A percentile compares a stretch with the other conserved stretches of the same genome.
phyloP scores from a whole-genome alignment of 192 early-diverging fungal genomes.

The Diversispora epigaea region DNA sequence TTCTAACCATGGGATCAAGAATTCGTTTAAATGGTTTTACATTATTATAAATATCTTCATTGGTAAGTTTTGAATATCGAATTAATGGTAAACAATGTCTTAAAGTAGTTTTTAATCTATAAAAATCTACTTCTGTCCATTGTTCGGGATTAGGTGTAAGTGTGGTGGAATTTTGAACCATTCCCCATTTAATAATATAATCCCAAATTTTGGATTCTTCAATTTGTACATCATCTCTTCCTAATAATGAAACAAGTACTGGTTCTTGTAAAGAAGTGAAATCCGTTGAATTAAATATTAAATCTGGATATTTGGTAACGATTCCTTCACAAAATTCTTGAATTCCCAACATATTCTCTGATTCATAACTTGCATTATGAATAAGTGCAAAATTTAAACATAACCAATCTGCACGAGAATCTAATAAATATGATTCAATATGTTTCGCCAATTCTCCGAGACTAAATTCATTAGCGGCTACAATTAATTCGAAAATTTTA shows the following conservation, averaged over 20 bases:
- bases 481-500: not conserved
- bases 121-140: not conserved
- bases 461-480: not conserved
- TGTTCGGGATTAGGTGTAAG: not conserved
- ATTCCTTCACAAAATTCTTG: not conserved
- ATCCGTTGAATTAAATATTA: not conserved
- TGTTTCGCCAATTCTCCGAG: not conserved
- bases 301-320: not conserved
- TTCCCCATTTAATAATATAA: not conserved
- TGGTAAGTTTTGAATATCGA: not conserved
- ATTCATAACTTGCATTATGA: not conserved
- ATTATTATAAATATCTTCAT: not conserved
- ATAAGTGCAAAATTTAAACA: not conserved
- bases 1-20: not conserved
- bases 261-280: not conserved
- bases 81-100: not conserved
- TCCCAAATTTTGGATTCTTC: not conserved
- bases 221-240: not conserved
- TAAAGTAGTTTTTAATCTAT: not conserved
- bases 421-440: not conserved
- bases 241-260: not conserved
- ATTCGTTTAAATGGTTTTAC: not conserved
- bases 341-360: not conserved
- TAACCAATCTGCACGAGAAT: not conserved
- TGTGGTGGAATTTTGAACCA: not conserved